Percentiles rank a stretch among this genome's conserved stretches.
These are phyloP conservation scores for Nephelium lappaceum DNA, from an alignment of 345 rosid genomes.

Conservation along the genomic window DNA sequence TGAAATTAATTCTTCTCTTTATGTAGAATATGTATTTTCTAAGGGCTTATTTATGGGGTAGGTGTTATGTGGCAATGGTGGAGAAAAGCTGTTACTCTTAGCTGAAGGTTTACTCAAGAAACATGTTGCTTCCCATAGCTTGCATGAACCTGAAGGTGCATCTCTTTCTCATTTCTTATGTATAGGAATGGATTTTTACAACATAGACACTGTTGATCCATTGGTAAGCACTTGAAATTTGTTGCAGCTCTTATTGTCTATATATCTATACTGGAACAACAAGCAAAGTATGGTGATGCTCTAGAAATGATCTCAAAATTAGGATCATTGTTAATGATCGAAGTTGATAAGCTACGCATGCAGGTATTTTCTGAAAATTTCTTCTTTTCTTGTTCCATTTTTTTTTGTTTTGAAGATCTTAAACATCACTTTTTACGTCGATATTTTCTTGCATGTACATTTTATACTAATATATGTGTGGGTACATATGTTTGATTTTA, in stretches of 20 bases:
- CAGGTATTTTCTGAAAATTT: conserved; percentile 66
- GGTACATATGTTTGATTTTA: too few species aligned
- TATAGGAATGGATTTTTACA: not conserved
- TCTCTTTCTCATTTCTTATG: not conserved
- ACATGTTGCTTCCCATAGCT: conserved; percentile 84
- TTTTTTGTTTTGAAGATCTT: not conserved
- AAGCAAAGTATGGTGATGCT: conserved; percentile 77
- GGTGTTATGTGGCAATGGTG: conserved; percentile 90
- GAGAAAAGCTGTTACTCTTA: conserved; percentile 75
- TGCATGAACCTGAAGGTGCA: conserved; percentile 97
- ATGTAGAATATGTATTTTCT: conserved; percentile 12
- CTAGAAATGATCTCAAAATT: conserved; percentile 74
- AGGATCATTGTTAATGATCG: conserved; percentile 88
- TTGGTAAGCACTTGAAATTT: conserved; percentile 21
- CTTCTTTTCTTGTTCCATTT: not conserved
- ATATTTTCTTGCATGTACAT: not conserved
- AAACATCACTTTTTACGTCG: not conserved
- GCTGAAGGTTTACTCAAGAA: conserved; percentile 96
- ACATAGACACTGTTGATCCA: not conserved
- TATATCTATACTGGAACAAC: conserved; percentile 88
- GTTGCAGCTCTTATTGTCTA: conserved; percentile 88
- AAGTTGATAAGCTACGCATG: conserved; percentile 84
- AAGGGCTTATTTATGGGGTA: conserved; percentile 31
- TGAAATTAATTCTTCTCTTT: conserved; percentile 2
- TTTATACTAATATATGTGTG: not conserved